Evolutionary conservation across 1,284 basidiomycete genomes (phyloP), one percentile per base, ranked within the genome.

Genomic region (Cutaneotrichosporon cyanovorans): DNA sequence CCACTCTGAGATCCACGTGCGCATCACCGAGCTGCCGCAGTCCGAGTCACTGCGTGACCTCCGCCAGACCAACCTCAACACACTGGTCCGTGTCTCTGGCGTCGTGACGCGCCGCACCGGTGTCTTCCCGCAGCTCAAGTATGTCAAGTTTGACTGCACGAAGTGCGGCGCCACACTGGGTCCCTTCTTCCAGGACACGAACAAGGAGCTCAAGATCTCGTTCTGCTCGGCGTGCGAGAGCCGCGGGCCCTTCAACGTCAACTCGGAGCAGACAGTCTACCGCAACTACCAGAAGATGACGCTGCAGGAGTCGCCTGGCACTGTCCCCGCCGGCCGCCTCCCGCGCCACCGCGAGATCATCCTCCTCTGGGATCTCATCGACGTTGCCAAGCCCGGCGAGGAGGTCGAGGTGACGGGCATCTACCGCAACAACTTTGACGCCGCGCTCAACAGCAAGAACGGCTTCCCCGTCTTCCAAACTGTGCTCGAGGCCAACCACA

Each of bases 261-360:
- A 98, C 68, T 93, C 91, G 30, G 92, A 97, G 66, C 66, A 98
- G 87, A 99, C 95, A 0, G 84, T 99, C 4, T 99, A 98, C 72
- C 80, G 95, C 48, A 99, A 98, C 72, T 98, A 95, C 69, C 95
- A 99, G 70, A 96, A 90, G 73, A 88, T 98, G 87, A 97, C 93
- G 3, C 73, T 99, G 36, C 93, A 99, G 66, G 95, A 99, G 70
- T 92, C 90, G 12, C 93, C 93, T n/a, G 95, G 93, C 2, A 90
- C 87, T 4, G 93, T 99, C 3, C 95, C 93, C 41, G 91, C 93
- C 15, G 93, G 93, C 69, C 88, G 93, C 61, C 77, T 98, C 12
- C 93, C 93, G 9, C 79, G 93, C 43, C 93, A 99, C 71, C 83
- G 93, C 46, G 93, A 99, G 69, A 91, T 99, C 25, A 83, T 99